Evolutionary conservation across 2,329 filamentous ascomycete genomes (phyloP), one percentile per base, ranked within the genome.

Genomic region (Ceratocystis albifundus): DNA sequence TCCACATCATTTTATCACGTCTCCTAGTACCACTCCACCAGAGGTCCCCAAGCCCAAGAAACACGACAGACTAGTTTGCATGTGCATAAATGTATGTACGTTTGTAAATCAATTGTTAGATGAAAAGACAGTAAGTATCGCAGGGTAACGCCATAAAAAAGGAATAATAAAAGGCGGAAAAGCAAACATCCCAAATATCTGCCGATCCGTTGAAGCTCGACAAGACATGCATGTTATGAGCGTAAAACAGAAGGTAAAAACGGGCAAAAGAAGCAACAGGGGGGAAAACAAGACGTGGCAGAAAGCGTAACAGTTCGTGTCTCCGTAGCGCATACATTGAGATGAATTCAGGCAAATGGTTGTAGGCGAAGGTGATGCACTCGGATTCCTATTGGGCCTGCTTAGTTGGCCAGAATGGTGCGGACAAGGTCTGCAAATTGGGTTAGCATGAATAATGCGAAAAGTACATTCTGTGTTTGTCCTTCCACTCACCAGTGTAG

Each of bases 331-430:
- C 46, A 48, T n/a, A 20, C 22, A 46, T 41, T 32, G 20, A 32
- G 41, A 66, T 66, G n/a, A 65, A 65, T 65, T 48, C 55, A 59
- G 55, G 17, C 55, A 59, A 20, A 8, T 7, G 2, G 28, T 59
- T 59, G 55, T 59, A 59, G 55, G 12, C 55, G 15, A 59, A 59
- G 30, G 28, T 30, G 55, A 66, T 61, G 61, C 48, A 44, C 61
- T 65, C 53, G 20, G 32, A 22, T 65, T 32, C 45, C 17, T 20
- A 55, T 36, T 32, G 46, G 46, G 17, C 32, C 20, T 76, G 65
- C 69, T 72, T 82, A 94, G 79, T 93, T 93, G 76, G 89, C 88
- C 71, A 94, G 86, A 74, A 94, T 91, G 65, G 89, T 93, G 73
- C 89, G 87, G 73, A 94, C 89, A 68, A 94, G 87, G 69, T 94